phyloP scores from a whole-genome alignment of 352 stramenopile species.

The Globisporangium lucens region DNA sequence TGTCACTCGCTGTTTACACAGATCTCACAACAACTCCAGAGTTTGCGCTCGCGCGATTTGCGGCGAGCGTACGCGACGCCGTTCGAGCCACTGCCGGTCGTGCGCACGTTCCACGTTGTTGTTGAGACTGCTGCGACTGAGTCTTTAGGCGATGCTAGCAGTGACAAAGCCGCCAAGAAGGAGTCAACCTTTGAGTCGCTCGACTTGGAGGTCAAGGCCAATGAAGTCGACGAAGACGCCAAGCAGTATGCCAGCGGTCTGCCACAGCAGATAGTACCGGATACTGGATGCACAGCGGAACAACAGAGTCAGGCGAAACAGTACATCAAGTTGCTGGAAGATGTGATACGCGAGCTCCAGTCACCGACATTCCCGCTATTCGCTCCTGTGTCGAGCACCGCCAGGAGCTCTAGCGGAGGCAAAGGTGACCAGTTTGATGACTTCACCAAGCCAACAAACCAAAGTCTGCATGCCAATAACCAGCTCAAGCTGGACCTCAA shows the following conservation, averaged over 20 bases:
- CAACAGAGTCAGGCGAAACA: slow-evolving; percentile 26
- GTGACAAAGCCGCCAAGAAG: neutral
- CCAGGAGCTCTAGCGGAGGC: neutral
- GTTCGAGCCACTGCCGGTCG: slow-evolving; percentile 39
- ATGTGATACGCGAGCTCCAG: slow-evolving; percentile 47
- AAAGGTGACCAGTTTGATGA: neutral
- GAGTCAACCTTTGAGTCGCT: neutral
- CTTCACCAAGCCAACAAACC: neutral
- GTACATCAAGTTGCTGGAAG: slow-evolving; percentile 56
- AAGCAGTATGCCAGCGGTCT: slow-evolving; percentile 14
- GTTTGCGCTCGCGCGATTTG: slow-evolving; percentile 23
- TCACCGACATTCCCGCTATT: slow-evolving; percentile 61
- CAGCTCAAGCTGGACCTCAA: slow-evolving; percentile 52
- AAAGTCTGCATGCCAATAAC: neutral
- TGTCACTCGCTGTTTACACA: slow-evolving; percentile 14
- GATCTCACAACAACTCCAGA: slow-evolving; percentile 17
- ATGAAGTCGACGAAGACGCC: slow-evolving; percentile 14
- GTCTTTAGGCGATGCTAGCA: neutral
- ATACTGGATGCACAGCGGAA: neutral
- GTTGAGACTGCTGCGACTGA: slow-evolving; percentile 5
- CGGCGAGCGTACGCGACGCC: slow-evolving; percentile 27
- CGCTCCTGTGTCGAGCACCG: slow-evolving; percentile 13
- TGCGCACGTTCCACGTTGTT: slow-evolving; percentile 32
- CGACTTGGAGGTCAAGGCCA: neutral
- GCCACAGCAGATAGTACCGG: slow-evolving; percentile 12